Evolutionary conservation across 2,329 filamentous ascomycete species (phyloP), one percentile per base, ranked within the genome.

Genomic region (Colletotrichum eleusines): DNA sequence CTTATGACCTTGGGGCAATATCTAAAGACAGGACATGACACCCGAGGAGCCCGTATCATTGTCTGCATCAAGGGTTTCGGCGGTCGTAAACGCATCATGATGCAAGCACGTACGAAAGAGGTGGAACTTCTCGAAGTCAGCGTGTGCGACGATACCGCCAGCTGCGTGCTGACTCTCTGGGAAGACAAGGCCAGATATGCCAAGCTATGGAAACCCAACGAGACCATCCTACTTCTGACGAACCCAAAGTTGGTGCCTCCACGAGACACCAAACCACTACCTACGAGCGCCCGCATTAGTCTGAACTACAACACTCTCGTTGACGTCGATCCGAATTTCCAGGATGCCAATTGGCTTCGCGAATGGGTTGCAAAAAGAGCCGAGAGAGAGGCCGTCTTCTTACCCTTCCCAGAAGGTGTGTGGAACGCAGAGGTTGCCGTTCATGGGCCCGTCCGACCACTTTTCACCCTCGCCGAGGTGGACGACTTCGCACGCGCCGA

Each of bases 21-120:
- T 75, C 78, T 87, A 2, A 81, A 84, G 48, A 85, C 85, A 2
- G 88, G 87, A 0, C 84, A 86, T 66, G 88, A 90, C 57, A 67
- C 87, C 11, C 75, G 78, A 2, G 83, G 84, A 44, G 83, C 80
- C 0, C 88, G 84, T 61, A 79, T 90, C 2, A 80, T 90, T 3
- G 85, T 90, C 0, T 87, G 88, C 61, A 86, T 90, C 5, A 88
- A 87, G 76, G 88, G 85, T 66, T 81, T 90, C 63, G 87, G 88
- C 0, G 81, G 82, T 7, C 83, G 81, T 61, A 88, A 86, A 77
- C 84, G 74, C 79, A 81, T 89, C 38, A 79, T 81, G 0, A 42
- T 42, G 7, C 33, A 55, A 8, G 38, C 48, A 26, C 26, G 46
- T 20, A 26, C 33, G 14, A 66, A 51, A 31, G 61, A 64, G 31